These are phyloP conservation scores for Arctostaphylos glauca DNA, from an alignment of 148 eudicot genomes.

Conservation along the genomic window DNA sequence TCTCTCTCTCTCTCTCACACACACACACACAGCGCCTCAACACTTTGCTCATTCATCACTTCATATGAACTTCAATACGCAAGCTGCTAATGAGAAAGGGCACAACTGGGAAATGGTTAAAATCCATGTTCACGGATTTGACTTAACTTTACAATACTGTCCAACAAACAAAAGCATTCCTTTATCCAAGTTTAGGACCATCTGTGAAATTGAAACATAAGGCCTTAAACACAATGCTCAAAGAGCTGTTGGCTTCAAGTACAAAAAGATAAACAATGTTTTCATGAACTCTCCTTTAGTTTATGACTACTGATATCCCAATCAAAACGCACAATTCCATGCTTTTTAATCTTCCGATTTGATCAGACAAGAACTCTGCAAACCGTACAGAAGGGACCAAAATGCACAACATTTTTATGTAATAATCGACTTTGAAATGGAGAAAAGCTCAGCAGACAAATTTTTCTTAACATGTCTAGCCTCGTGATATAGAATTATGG, in stretches of 20 bases:
- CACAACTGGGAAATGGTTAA: background rate
- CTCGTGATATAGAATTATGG: background rate
- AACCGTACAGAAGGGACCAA: background rate
- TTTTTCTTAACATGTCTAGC: background rate
- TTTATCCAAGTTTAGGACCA: background rate
- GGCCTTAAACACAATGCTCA: background rate
- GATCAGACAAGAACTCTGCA: background rate
- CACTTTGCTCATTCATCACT: background rate
- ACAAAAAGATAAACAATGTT: background rate
- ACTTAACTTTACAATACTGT: background rate
- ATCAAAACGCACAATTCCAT: background rate
- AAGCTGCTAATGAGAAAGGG: background rate
- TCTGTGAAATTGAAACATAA: background rate
- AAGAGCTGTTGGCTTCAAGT: background rate
- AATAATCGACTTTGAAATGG: background rate
- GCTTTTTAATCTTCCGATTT: background rate
- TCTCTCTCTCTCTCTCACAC: no score
- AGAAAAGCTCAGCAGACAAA: background rate
- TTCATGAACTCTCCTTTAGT: background rate
- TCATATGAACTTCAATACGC: background rate
- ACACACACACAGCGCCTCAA: background rate
- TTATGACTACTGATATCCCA: background rate
- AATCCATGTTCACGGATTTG: background rate
- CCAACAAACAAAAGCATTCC: background rate
- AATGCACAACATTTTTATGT: background rate